Percentiles rank a stretch among this genome's conserved stretches.
These are phyloP conservation scores for Acaromyces ingoldii DNA, from an alignment of 1,284 basidiomycete species.

Conservation along the genomic window DNA sequence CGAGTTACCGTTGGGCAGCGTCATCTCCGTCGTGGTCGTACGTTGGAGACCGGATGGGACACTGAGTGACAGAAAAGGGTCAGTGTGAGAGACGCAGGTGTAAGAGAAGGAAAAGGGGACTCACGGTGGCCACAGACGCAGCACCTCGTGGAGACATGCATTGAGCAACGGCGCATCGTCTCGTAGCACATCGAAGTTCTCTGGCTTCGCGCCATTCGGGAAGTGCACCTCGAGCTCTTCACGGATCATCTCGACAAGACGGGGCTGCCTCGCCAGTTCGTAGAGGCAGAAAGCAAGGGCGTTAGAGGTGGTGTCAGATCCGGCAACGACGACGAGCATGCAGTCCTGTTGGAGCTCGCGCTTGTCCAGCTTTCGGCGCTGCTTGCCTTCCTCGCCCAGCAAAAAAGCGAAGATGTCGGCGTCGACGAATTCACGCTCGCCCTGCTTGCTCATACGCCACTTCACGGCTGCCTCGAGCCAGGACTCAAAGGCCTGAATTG, in stretches of 20 bases:
- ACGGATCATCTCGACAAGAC: not conserved
- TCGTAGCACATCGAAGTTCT: not conserved
- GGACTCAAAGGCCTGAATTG: not conserved
- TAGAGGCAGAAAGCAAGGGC: conserved; percentile 1
- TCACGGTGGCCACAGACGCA: conserved; percentile 2
- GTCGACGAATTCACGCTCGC: not conserved
- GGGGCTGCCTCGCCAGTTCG: conserved; percentile 2
- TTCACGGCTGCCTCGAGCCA: conserved; percentile 1
- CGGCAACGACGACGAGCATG: conserved; percentile 4
- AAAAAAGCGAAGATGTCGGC: conserved; percentile 6
- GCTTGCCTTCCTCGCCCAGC: conserved; percentile 5
- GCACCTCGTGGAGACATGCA: not conserved
- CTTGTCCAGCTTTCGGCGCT: not conserved
- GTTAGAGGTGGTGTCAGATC: conserved; percentile 4
- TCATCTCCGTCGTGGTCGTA: not conserved
- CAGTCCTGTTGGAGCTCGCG: conserved; percentile 4
- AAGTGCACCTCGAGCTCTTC: not conserved
- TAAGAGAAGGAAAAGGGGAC: too few relatives aligned
- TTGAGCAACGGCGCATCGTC: conserved; percentile 1
- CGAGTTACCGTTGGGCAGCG: not conserved
- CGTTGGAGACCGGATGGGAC: conserved; percentile 2
- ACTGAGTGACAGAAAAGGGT: too few relatives aligned
- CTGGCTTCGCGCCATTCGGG: too few relatives aligned
- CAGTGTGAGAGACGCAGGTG: too few relatives aligned
- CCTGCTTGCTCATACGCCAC: conserved; percentile 5